These are phyloP conservation scores for Singerocomus inundabilis DNA, from an alignment of 1,284 basidiomycete genomes.

Conservation along the genomic window DNA sequence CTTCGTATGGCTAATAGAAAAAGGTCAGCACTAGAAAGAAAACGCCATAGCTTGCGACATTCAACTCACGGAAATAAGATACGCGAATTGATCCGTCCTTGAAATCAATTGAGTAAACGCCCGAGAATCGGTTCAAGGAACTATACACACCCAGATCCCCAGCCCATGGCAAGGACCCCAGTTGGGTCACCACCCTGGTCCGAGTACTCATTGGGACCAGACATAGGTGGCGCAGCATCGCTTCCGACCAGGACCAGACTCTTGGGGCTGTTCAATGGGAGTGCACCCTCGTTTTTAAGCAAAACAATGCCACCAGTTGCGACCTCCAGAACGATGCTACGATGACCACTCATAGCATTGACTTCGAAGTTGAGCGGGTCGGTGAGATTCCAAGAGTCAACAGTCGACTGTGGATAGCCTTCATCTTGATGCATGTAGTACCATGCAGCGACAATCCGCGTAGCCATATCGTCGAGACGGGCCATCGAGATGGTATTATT, in stretches of 20 bases:
- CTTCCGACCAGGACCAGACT: constrained; percentile 41
- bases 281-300: constrained; percentile 66
- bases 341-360: constrained; percentile 59
- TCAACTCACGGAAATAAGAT: constrained; percentile 38
- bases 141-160: constrained; percentile 52
- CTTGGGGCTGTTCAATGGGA: constrained; percentile 50
- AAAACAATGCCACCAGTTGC: constrained; percentile 71
- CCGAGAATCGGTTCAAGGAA: not conserved
- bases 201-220: constrained; percentile 57
- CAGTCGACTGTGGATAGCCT: constrained; percentile 55
- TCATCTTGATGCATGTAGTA: constrained; percentile 57
- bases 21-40: not conserved
- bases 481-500: constrained; percentile 38
- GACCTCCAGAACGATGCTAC: constrained; percentile 60
- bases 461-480: constrained; percentile 67
- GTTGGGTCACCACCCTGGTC: constrained; percentile 49
- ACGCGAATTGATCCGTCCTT: constrained; percentile 39
- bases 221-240: constrained; percentile 54
- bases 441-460: constrained; percentile 61
- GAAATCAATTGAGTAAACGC: not conserved
- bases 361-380: constrained; percentile 52
- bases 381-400: constrained; percentile 49
- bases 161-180: constrained; percentile 62
- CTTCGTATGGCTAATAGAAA: constrained; percentile 36
- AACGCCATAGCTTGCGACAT: not conserved